These are phyloP conservation scores for Ophiognomonia clavigignenti-juglandacearum DNA, from an alignment of 2,329 filamentous ascomycete species.

Conservation along the genomic window DNA sequence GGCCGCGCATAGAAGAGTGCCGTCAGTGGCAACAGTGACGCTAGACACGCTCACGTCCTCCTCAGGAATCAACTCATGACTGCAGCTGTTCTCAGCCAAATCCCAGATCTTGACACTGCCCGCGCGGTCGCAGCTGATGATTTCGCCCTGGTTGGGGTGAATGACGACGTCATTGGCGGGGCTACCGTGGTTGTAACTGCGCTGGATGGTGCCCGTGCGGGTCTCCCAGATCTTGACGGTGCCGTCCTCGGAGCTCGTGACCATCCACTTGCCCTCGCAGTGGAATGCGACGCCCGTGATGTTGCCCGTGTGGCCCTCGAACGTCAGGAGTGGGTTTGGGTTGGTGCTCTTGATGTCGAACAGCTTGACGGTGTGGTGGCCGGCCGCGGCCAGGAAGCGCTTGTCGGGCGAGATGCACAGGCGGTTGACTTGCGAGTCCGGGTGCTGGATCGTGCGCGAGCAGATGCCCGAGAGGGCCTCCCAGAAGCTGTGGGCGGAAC, in stretches of 20 bases:
- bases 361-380: conserved; percentile 83
- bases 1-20: conserved; percentile 84
- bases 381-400: conserved; percentile 81
- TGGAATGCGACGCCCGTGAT: conserved; percentile 97
- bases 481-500: conserved; percentile 68
- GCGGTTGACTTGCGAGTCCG: conserved; percentile 96
- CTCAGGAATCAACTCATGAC: conserved; percentile 91
- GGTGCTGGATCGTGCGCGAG: conserved; percentile 95
- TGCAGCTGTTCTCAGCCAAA: conserved; percentile 92
- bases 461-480: conserved; percentile 97
- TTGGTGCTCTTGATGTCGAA: conserved; percentile 99
- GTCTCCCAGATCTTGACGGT: conserved; percentile 98
- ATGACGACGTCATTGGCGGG: conserved; percentile 99
- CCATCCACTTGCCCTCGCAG: conserved; percentile 99
- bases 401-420: conserved; percentile 98
- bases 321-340: conserved; percentile 84
- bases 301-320: conserved; percentile 94
- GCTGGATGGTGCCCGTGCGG: conserved; percentile 75
- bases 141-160: conserved; percentile 95
- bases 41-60: conserved; percentile 91
- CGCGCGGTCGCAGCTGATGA: conserved; percentile 91
- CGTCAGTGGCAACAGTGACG: conserved; percentile 93
- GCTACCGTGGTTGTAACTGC: conserved; percentile 85
- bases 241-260: conserved; percentile 93
- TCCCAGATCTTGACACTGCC: conserved; percentile 97